Evolutionary conservation across 306 rosid species (phyloP), one percentile per base, ranked within the genome.

Genomic region (Glycine soja): DNA sequence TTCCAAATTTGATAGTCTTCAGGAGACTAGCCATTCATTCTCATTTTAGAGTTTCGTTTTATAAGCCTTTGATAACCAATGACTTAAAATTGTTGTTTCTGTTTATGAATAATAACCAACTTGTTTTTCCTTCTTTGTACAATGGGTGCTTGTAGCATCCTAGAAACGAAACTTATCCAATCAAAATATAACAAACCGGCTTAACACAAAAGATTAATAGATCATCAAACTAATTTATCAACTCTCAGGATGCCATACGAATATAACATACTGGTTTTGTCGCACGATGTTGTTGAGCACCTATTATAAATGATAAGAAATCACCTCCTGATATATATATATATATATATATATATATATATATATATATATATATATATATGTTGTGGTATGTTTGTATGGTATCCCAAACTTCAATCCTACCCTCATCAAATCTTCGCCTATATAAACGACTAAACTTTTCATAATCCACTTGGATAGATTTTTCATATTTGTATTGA

Each of bases 41-140:
- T 54, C 73, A 81, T 72, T 50, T 72, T 11, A 51, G 38, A 61
- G 18, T 67, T 46, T 72, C 14, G 0, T 47, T 56, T 73, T 48
- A 34, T 43, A 6, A 9, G 38, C 16, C 18, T 16, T 58, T 50
- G 9, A 79, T 14, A 6, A 3, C 45, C 79, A 51, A 57, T 8
- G 10, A 16, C 30, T 13, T 42, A 0, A 74, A 15, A 19, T 15
- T 46, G 51, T 63, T 61, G 34, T 16, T 46, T 82, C 69, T 48
- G 65, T 19, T 76, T 19, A 19, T 24, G 61, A 73, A 67, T 24
- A 59, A 74, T 73, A 72, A 19, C 12, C 40, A 11, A 13, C 13
- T 34, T 73, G 1, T 30, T 54, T 78, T 58, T 56, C 40, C 8
- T 15, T 14, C 48, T 74, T 47, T 19, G 19, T n/a, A 7, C 47